Base-by-base conservation (phyloP, 129 eudicot species). In the Escallonia rubra region DNA sequence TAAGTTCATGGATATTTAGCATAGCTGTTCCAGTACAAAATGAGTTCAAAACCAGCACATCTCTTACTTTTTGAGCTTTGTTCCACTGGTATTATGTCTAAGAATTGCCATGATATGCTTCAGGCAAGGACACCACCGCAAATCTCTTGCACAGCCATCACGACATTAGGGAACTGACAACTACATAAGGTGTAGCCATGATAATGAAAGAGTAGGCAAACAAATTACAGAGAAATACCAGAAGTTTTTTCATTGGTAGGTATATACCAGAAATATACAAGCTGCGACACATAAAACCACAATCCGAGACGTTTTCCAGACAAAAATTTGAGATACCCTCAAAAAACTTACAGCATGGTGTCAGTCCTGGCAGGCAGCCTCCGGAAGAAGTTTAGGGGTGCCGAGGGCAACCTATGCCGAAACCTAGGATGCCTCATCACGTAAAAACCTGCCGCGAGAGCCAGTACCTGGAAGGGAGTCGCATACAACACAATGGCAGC, bases 361-460 rank as follows among this genome's bases (percentile, higher is more conserved):
- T 91, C 97, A 0, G 96, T 81, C 71, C 87, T 78, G 12, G 97
- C 87, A 0, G 97, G 97, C 62, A 91, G 78, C 63, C 97, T 66
- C 2, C 94, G 81, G 81, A 91, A 87, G 85, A 88, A 91, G 55
- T 84, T 91, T 52, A 91, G 49, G 0, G 87, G 89, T 3, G 77
- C 83, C 5, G 97, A 72, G 13, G 97, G 97, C 72, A 88, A 69
- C 87, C 69, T 91, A 15, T 80, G 81, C 10, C 95, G 85, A 12
- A 91, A 80, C 78, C 76, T 91, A 6, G 97, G 97, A 67, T 91
- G 97, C 80, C 97, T 88, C 97, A 91, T 88, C 7, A 69, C 82
- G 48, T 91, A 91, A 42, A 81, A 77, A 9, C 96, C 96, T 8
- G 70, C 63, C 57, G 75, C 13, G 16, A 54, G 57, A 61, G 77